Evolutionary conservation across 352 stramenopile genomes (phyloP).

Genomic region (Lagenidium giganteum): DNA sequence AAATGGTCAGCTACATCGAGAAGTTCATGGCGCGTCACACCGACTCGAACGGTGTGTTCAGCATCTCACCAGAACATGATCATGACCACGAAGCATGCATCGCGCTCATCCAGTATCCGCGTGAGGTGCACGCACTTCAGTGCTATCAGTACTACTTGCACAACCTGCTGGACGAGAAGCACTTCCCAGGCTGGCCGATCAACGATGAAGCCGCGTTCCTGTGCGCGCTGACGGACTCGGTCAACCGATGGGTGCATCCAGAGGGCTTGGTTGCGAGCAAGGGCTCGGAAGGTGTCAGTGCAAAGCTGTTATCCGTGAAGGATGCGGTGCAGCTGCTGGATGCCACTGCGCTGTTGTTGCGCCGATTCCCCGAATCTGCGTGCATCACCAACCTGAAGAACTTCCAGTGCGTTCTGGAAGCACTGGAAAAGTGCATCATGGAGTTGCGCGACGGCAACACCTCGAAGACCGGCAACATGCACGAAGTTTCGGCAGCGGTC

Average conservation of each 20-base stretch:
- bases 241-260: slow-evolving; percentile 75
- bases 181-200: slow-evolving; percentile 86
- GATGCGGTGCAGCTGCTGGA: slow-evolving; percentile 76
- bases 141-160: slow-evolving; percentile 88
- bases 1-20: slow-evolving; percentile 84
- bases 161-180: slow-evolving; percentile 80
- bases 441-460: slow-evolving; percentile 53
- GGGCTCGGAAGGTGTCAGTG: slow-evolving; percentile 37
- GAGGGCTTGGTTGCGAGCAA: slow-evolving; percentile 32
- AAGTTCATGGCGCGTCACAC: slow-evolving; percentile 81
- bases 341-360: slow-evolving; percentile 56
- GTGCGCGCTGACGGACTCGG: slow-evolving; percentile 62
- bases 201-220: slow-evolving; percentile 80
- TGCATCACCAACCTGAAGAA: slow-evolving; percentile 62
- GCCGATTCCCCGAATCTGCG: slow-evolving; percentile 63
- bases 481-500: slow-evolving; percentile 55
- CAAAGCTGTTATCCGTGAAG: slow-evolving; percentile 59
- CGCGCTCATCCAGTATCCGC: slow-evolving; percentile 75
- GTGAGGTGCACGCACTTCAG: slow-evolving; percentile 80
- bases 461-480: slow-evolving; percentile 20
- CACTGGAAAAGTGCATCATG: slow-evolving; percentile 76
- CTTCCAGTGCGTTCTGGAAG: slow-evolving; percentile 65
- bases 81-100: slow-evolving; percentile 76
- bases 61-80: slow-evolving; percentile 60
- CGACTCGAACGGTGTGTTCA: slow-evolving; percentile 64